Conservation (phyloP, 495 filamentous ascomycete genomes). For the Aspergillus wentii region DNA sequence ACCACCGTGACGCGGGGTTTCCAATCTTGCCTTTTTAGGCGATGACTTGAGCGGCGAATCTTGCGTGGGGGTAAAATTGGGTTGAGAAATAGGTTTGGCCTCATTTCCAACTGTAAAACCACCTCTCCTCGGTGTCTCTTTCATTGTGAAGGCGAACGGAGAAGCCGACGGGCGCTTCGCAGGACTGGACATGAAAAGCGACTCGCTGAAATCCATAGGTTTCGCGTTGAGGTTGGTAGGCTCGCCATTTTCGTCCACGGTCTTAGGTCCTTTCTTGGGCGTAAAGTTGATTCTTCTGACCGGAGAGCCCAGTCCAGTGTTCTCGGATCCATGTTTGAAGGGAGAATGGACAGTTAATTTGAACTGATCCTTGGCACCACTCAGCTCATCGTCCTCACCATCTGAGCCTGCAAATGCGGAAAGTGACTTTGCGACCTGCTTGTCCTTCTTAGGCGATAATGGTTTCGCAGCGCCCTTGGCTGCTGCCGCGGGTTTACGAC, state of each 20-base stretch:
- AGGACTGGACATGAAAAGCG: slow-evolving; percentile 43
- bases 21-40: slow-evolving; percentile 21
- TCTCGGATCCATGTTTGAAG: slow-evolving; percentile 22
- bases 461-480: slow-evolving; percentile 33
- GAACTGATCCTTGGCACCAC: slow-evolving; percentile 33
- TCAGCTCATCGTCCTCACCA: slow-evolving; percentile 49
- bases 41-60: slow-evolving; percentile 24
- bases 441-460: slow-evolving; percentile 53
- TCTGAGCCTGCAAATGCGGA: slow-evolving; percentile 37
- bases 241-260: slow-evolving; percentile 35
- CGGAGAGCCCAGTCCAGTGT: slow-evolving; percentile 30
- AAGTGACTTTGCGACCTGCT: slow-evolving; percentile 44
- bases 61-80: slow-evolving; percentile 22
- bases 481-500: slow-evolving; percentile 32
- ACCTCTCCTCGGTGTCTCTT: slow-evolving; percentile 27
- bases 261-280: slow-evolving; percentile 19
- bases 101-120: background rate
- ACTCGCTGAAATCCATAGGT: slow-evolving; percentile 31
- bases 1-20: slow-evolving; percentile 17
- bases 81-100: slow-evolving; percentile 12
- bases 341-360: slow-evolving; percentile 37
- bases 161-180: slow-evolving; percentile 45
- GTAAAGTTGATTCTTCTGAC: slow-evolving; percentile 40
- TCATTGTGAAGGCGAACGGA: slow-evolving; percentile 43
- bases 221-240: slow-evolving; percentile 24